Evolutionary conservation across 164 flowering plant genomes (phyloP).

Genomic region (Tetrastigma voinierianum): DNA sequence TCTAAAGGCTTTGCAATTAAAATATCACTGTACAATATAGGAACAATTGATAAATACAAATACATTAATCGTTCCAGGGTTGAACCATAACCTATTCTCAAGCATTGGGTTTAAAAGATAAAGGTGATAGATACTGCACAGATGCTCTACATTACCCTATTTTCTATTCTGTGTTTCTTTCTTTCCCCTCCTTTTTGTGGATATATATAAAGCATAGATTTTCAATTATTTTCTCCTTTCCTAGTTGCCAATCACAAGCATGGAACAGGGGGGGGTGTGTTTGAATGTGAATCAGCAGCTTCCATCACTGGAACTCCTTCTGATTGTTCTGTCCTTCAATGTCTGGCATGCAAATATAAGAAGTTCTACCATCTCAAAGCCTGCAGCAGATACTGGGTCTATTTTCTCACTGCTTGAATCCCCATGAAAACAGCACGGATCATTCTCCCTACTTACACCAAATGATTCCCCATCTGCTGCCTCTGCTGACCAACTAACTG

Average conservation of each 20-base stretch:
- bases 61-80: neutral
- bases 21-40: neutral
- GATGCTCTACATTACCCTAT: no score
- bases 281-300: no score
- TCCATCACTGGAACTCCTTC: conserved; percentile 6
- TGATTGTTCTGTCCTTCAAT: conserved; percentile 33
- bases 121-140: neutral
- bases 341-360: conserved; percentile 66
- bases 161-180: no score
- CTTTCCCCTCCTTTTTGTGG: no score
- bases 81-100: neutral
- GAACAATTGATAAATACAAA: neutral
- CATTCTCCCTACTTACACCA: conserved; percentile 14
- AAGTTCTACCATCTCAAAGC: conserved; percentile 96
- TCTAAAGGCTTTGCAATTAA: neutral
- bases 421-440: conserved; percentile 12
- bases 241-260: no score
- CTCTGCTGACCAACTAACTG: conserved; percentile 85
- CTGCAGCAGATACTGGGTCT: conserved; percentile 82
- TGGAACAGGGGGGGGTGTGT: no score
- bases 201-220: no score
- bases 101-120: neutral
- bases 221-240: neutral
- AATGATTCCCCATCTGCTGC: conserved; percentile 33
- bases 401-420: conserved; percentile 40